Evolutionary conservation across 805 yeast genomes (phyloP).

Genomic region (Groenewaldozyma tartarivorans): DNA sequence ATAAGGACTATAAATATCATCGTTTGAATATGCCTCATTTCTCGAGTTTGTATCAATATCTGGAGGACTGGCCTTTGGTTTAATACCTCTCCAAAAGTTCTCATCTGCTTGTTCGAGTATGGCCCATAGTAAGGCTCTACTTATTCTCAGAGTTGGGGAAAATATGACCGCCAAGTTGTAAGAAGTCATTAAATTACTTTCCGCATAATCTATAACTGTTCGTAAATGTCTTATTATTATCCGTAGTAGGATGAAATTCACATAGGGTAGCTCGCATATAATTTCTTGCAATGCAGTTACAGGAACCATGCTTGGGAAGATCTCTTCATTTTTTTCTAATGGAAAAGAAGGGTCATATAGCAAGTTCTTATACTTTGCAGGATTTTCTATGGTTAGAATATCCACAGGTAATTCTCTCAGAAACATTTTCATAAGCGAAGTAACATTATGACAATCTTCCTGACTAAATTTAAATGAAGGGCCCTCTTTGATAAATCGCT

Average conservation of each 20-base stretch:
- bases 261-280: constrained; percentile 10
- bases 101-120: constrained; percentile 16
- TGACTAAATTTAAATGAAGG: constrained; percentile 16
- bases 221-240: constrained; percentile 20
- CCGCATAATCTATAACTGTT: constrained; percentile 13
- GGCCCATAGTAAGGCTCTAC: constrained; percentile 16
- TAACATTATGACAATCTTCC: constrained; percentile 21
- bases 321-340: not conserved
- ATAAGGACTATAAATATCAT: no score
- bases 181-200: constrained; percentile 22
- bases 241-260: constrained; percentile 19
- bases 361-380: not conserved
- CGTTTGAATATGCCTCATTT: not conserved
- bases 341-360: not conserved
- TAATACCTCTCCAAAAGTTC: constrained; percentile 14
- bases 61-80: no score
- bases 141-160: constrained; percentile 24
- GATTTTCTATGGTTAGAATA: constrained; percentile 12
- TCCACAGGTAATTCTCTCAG: constrained; percentile 23
- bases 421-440: constrained; percentile 23
- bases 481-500: constrained; percentile 15
- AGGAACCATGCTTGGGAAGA: not conserved
- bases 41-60: not conserved
- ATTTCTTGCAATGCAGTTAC: constrained; percentile 13
- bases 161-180: constrained; percentile 23